Evolutionary conservation across 2,329 filamentous ascomycete species (phyloP).

Genomic region (Fusarium xyrophilum): DNA sequence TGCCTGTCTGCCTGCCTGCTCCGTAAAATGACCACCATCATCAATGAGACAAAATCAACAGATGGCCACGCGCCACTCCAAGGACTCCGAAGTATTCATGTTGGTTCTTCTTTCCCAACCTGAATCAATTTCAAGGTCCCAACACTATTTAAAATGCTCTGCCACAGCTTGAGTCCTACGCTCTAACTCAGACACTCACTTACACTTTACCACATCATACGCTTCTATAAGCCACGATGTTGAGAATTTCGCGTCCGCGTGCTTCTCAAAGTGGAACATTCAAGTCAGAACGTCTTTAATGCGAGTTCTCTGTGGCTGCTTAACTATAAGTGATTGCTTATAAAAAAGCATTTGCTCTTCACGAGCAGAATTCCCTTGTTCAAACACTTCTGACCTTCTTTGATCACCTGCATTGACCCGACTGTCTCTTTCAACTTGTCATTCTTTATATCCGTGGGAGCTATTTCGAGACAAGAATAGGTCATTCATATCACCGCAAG

Average conservation of each 20-base stretch:
- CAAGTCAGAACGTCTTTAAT: not conserved
- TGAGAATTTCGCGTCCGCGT: constrained; percentile 15
- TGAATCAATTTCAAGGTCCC: constrained; percentile 4
- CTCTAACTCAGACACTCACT: constrained; percentile 3
- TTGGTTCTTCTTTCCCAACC: constrained; percentile 5
- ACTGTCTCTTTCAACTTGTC: constrained; percentile 35
- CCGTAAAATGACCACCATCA: constrained; percentile 27
- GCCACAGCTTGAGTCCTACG: constrained; percentile 31
- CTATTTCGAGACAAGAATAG: constrained; percentile 33
- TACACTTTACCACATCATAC: constrained; percentile 32
- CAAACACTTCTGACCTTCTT: constrained; percentile 35
- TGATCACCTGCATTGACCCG: constrained; percentile 41
- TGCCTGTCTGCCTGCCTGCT: not conserved
- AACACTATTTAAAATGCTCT: not conserved
- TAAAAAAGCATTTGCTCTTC: constrained; percentile 10
- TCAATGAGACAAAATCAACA: constrained; percentile 27
- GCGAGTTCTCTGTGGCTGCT: not conserved
- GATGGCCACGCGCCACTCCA: constrained; percentile 25
- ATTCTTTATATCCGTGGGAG: constrained; percentile 29
- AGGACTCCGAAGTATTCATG: not conserved
- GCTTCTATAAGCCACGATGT: constrained; percentile 28
- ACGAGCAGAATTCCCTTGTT: constrained; percentile 14
- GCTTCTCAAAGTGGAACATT: constrained; percentile 15
- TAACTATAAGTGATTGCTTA: constrained; percentile 1
- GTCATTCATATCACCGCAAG: constrained; percentile 30